phyloP scores from a whole-genome alignment of 2,329 filamentous ascomycete species.

The Colletotrichum sp. region DNA sequence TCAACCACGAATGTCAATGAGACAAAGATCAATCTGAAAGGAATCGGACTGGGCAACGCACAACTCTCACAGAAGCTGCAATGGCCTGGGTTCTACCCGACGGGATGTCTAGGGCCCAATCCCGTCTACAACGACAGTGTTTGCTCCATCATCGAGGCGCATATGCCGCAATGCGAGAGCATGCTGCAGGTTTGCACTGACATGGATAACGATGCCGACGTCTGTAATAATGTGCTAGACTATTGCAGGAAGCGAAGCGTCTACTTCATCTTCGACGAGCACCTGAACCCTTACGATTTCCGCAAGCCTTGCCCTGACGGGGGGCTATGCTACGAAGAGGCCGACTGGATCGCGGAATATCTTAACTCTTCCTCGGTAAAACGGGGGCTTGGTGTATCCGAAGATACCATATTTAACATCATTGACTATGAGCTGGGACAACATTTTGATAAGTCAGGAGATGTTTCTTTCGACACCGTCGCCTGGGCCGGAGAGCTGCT shows the following conservation, averaged over 20 bases:
- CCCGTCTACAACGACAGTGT: neutral
- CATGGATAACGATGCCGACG: neutral
- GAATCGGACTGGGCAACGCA: neutral
- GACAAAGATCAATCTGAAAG: neutral
- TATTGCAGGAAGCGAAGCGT: neutral
- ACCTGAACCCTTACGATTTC: neutral
- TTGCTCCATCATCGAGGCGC: neutral
- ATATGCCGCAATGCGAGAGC: neutral
- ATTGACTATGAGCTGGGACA: neutral
- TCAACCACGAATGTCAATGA: neutral
- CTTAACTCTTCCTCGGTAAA: neutral
- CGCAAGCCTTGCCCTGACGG: neutral
- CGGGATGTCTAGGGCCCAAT: neutral
- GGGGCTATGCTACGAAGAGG: neutral
- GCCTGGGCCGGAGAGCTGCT: neutral
- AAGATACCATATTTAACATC: neutral
- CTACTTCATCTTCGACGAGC: neutral
- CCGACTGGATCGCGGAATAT: neutral
- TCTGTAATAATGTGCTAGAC: neutral
- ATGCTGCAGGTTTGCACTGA: neutral
- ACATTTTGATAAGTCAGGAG: neutral
- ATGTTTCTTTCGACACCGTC: neutral
- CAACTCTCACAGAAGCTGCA: neutral
- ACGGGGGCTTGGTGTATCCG: neutral
- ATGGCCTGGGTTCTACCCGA: neutral